Base-by-base conservation (phyloP, 768 basidiomycete genomes). In the Lentinula edodes region DNA sequence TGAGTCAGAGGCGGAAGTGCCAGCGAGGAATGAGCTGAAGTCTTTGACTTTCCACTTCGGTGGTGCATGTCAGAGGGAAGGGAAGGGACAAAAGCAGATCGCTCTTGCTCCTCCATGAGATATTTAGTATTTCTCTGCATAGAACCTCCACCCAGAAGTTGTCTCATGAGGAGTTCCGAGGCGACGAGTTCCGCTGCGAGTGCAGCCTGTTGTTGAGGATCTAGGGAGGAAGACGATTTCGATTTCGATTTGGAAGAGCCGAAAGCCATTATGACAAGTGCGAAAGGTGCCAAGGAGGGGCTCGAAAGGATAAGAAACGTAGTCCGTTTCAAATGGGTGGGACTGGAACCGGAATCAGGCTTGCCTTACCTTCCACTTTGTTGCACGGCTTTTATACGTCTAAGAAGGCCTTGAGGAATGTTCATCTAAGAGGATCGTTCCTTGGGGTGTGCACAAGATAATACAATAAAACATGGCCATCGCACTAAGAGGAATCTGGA, bases 241-340 rank as follows among this genome's bases (percentile, higher is more conserved):
- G 55, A 56, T 56, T 56, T 56, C 2, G 55, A 54, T 34, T 36
- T 54, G 23, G 53, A 56, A 28, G 46, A 48, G 46, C 55, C 55
- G 38, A 56, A 56, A 42, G 55, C 38, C 55, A 56, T 56, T 12
- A 42, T 56, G 8, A 20, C 51, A 16, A 48, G 32, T 12, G 34
- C 5, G 48, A 12, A 18, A 8, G n/a, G 35, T 16, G 51, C 12
- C 13, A 9, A 52, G 35, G 51, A 52, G 15, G 16, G 35, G 34
- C 32, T n/a, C 32, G 51, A 5, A 52, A 32, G 35, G 35, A 16
- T 32, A n/a, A 12, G 35, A 13, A 52, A n/a, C 13, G 51, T 34
- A 32, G 51, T 52, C 51, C 51, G 8, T 28, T 52, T 52, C 13
- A n/a, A n/a, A n/a, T n/a, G n/a, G n/a, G n/a, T 35, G 32, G 28